These are phyloP conservation scores for Brassica juncea DNA, from an alignment of 345 rosid genomes.

Conservation along the genomic window DNA sequence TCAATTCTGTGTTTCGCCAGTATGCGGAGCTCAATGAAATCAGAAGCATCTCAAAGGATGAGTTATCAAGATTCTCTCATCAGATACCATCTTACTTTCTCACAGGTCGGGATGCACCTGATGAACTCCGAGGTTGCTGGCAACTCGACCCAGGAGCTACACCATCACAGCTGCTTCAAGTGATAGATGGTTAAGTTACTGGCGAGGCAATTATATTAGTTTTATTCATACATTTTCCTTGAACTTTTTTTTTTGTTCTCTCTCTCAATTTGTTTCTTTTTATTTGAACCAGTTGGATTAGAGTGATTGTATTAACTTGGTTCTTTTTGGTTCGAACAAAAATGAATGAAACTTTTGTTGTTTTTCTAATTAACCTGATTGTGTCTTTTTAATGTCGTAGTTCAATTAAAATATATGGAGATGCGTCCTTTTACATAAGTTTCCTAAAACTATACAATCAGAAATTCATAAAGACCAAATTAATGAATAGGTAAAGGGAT, in stretches of 20 bases:
- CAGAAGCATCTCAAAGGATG: constrained; percentile 53
- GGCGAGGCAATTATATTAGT: neutral
- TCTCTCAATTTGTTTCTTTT: neutral
- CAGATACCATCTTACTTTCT: constrained; percentile 63
- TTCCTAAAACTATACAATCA: neutral
- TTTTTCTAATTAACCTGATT: neutral
- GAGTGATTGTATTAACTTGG: neutral
- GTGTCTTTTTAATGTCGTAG: neutral
- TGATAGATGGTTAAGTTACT: neutral
- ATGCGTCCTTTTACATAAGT: neutral
- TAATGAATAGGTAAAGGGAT: neutral
- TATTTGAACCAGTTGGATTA: neutral
- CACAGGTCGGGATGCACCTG: constrained; percentile 58
- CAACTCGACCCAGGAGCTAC: constrained; percentile 77
- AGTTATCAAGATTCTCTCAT: constrained; percentile 69
- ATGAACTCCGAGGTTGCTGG: constrained; percentile 60
- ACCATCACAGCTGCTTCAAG: constrained; percentile 57
- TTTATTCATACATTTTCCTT: neutral
- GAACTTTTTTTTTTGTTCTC: neutral
- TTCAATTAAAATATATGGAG: neutral
- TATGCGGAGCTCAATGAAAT: constrained; percentile 50
- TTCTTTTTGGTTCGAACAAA: neutral
- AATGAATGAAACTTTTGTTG: neutral
- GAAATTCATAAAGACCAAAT: neutral
- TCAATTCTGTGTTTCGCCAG: constrained; percentile 55